Percentiles rank a stretch among this genome's conserved stretches.
phyloP scores from a whole-genome alignment of 495 filamentous ascomycete genomes.

The Niebla homalea region DNA sequence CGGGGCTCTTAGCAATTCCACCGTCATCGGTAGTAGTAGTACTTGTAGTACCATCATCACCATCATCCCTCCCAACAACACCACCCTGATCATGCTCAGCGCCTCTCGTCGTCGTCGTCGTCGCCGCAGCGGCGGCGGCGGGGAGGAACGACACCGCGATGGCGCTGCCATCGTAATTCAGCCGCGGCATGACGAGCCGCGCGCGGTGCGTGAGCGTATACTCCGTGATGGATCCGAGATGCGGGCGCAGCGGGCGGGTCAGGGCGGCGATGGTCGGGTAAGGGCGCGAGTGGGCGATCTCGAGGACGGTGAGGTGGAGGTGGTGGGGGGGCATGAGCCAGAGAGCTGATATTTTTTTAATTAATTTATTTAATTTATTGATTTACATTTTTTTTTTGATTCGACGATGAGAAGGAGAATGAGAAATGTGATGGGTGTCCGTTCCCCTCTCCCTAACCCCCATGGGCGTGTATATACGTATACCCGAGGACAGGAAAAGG shows the following conservation, averaged over 20 bases:
- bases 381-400: too few species aligned
- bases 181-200: slow-evolving; percentile 63
- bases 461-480: too few species aligned
- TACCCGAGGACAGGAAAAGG: neutral
- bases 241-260: slow-evolving; percentile 36
- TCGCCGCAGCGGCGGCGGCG: slow-evolving; percentile 27
- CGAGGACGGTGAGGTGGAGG: slow-evolving; percentile 78
- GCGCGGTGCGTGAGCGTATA: slow-evolving; percentile 49
- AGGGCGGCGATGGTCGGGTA: slow-evolving; percentile 46
- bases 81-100: too few species aligned
- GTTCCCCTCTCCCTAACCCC: too few species aligned
- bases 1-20: too few species aligned
- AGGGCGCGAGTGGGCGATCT: slow-evolving; percentile 61
- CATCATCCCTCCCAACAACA: too few species aligned
- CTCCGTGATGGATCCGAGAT: slow-evolving; percentile 41
- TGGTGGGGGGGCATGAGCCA: slow-evolving; percentile 70
- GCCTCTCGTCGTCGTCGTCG: too few species aligned
- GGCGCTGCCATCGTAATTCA: slow-evolving; percentile 75
- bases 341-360: slow-evolving; percentile 30
- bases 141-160: slow-evolving; percentile 79
- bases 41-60: too few species aligned
- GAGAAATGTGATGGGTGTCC: too few species aligned
- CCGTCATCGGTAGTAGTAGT: too few species aligned
- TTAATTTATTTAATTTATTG: too few species aligned
- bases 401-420: too few species aligned